Conservation (phyloP, 2,329 filamentous ascomycete genomes). For the Fusarium annulatum region DNA sequence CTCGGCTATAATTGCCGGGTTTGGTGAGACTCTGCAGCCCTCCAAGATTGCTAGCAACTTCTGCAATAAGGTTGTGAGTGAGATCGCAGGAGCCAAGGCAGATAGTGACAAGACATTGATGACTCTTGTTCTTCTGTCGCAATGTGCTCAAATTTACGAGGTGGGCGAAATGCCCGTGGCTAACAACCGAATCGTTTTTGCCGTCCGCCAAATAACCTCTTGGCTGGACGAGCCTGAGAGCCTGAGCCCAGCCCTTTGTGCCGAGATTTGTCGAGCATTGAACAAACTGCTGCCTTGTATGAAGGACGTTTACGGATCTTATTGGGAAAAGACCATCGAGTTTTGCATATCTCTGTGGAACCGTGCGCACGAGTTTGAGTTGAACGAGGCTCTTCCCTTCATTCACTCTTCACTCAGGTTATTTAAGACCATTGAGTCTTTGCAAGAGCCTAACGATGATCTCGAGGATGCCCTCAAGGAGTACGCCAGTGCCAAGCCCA, state of each 20-base stretch:
- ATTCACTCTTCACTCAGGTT: constrained; percentile 80
- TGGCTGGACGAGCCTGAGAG: constrained; percentile 70
- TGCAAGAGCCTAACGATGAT: constrained; percentile 86
- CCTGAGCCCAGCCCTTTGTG: constrained; percentile 56
- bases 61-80: constrained; percentile 70
- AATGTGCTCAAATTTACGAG: constrained; percentile 64
- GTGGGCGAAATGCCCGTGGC: constrained; percentile 65
- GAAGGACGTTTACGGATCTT: constrained; percentile 84
- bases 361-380: constrained; percentile 54
- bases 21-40: constrained; percentile 61
- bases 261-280: constrained; percentile 67
- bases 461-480: constrained; percentile 78
- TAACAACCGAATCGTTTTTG: constrained; percentile 80
- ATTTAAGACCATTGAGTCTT: constrained; percentile 68
- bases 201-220: constrained; percentile 79
- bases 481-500: constrained; percentile 64
- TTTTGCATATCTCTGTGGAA: constrained; percentile 70
- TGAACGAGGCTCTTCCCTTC: constrained; percentile 67
- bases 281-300: constrained; percentile 76
- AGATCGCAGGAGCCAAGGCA: constrained; percentile 63
- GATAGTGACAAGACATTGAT: constrained; percentile 58
- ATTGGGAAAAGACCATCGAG: constrained; percentile 78
- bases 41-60: constrained; percentile 64
- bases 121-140: constrained; percentile 65
- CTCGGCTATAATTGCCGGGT: constrained; percentile 62